Conservation (phyloP, 805 yeast species). For the Sugiyamaella qingdaonensis region DNA sequence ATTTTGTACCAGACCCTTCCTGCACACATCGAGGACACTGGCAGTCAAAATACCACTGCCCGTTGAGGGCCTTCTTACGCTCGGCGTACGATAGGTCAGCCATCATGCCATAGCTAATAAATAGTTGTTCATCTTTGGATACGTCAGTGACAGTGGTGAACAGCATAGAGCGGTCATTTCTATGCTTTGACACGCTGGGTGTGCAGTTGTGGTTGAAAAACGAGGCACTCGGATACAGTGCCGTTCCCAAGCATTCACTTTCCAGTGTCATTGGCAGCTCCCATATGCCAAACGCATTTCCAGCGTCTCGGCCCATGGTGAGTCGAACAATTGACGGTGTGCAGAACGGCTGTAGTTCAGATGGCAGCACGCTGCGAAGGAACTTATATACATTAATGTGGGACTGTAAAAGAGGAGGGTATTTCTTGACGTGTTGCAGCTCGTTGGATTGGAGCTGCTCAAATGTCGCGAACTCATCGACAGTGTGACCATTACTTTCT, state of each 20-base stretch:
- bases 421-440: slow-evolving; percentile 40
- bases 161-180: slow-evolving; percentile 38
- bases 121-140: slow-evolving; percentile 45
- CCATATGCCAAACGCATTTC: slow-evolving; percentile 71
- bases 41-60: slow-evolving; percentile 60
- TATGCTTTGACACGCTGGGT: slow-evolving; percentile 50
- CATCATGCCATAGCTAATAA: slow-evolving; percentile 58
- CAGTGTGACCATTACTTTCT: not conserved
- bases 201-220: slow-evolving; percentile 62
- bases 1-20: not conserved
- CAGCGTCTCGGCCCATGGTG: slow-evolving; percentile 55
- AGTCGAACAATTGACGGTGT: slow-evolving; percentile 41
- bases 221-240: slow-evolving; percentile 59
- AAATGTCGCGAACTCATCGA: slow-evolving; percentile 34
- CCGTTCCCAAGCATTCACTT: slow-evolving; percentile 54
- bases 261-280: slow-evolving; percentile 38
- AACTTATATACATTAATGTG: slow-evolving; percentile 48
- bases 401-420: slow-evolving; percentile 46
- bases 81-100: slow-evolving; percentile 37
- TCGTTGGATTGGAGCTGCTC: slow-evolving; percentile 51
- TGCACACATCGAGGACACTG: slow-evolving; percentile 44
- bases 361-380: slow-evolving; percentile 39
- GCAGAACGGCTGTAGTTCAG: slow-evolving; percentile 32
- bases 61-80: slow-evolving; percentile 42
- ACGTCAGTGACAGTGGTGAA: slow-evolving; percentile 44